These are phyloP conservation scores for Boletus reticuloceps DNA, from an alignment of 768 basidiomycete genomes.

Conservation along the genomic window DNA sequence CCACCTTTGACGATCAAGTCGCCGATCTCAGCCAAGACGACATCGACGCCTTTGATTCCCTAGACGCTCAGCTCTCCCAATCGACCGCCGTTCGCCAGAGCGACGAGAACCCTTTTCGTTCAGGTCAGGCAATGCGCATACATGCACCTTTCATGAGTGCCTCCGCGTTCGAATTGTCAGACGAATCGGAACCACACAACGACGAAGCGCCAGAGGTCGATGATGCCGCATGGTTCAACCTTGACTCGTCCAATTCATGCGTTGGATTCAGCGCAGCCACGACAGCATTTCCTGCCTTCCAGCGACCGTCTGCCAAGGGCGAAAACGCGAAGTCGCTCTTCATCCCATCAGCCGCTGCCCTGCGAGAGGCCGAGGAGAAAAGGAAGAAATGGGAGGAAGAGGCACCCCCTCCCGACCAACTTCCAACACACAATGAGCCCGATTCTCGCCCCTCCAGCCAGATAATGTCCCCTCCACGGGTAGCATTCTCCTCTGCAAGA, in stretches of 20 bases:
- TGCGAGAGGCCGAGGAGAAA: constrained; percentile 53
- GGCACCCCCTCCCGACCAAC: constrained; percentile 6
- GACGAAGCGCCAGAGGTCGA: constrained; percentile 42
- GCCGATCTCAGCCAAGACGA: constrained; percentile 53
- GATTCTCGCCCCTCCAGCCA: constrained; percentile 3
- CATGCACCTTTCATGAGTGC: constrained; percentile 19
- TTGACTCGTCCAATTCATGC: constrained; percentile 27
- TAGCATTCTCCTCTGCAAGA: constrained; percentile 37
- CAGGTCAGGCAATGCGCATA: constrained; percentile 7
- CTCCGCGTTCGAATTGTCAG: constrained; percentile 5
- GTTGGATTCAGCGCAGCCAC: constrained; percentile 40
- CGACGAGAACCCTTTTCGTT: constrained; percentile 22
- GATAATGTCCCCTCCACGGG: constrained; percentile 19
- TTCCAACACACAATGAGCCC: constrained; percentile 20
- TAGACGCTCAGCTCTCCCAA: constrained; percentile 48
- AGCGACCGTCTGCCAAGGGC: constrained; percentile 12
- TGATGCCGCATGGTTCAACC: constrained; percentile 51
- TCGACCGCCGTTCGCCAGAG: constrained; percentile 1
- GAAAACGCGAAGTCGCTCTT: constrained; percentile 29
- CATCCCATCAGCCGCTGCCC: constrained; percentile 53
- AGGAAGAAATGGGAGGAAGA: constrained; percentile 49
- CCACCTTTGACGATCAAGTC: constrained; percentile 57
- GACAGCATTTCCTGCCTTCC: constrained; percentile 17
- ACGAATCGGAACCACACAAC: constrained; percentile 17
- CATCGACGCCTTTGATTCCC: constrained; percentile 50